Evolutionary conservation across 805 yeast genomes (phyloP).

Genomic region (Myxozyma melibiosi): DNA sequence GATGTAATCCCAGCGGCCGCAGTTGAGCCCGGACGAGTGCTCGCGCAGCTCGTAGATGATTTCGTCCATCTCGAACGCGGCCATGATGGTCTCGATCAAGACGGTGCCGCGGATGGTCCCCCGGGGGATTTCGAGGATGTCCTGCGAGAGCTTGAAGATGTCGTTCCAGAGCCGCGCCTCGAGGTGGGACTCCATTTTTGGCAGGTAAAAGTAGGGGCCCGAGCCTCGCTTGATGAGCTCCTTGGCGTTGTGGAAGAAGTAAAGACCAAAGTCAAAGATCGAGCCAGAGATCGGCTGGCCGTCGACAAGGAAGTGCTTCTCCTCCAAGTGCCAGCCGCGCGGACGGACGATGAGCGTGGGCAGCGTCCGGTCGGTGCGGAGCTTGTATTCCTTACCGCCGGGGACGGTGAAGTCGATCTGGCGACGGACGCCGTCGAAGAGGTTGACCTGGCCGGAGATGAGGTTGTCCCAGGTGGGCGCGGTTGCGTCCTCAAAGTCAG

Average conservation of each 20-base stretch:
- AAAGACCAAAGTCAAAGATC: conserved; percentile 68
- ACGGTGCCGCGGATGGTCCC: conserved; percentile 75
- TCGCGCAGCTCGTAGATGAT: conserved; percentile 71
- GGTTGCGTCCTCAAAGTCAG: conserved; percentile 73
- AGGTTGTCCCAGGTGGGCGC: conserved; percentile 71
- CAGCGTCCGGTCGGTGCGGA: conserved; percentile 55
- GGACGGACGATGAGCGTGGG: conserved; percentile 59
- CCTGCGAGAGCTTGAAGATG: conserved; percentile 65
- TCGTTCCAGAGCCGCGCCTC: conserved; percentile 79
- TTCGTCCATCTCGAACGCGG: conserved; percentile 78
- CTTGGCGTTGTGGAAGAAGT: conserved; percentile 68
- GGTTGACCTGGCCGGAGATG: conserved; percentile 69
- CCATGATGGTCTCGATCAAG: conserved; percentile 70
- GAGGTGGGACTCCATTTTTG: conserved; percentile 75
- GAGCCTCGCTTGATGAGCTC: conserved; percentile 59
- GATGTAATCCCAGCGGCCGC: conserved; percentile 79
- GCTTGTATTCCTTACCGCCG: conserved; percentile 51
- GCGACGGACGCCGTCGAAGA: conserved; percentile 68
- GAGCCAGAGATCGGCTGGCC: conserved; percentile 69
- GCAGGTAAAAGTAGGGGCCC: conserved; percentile 74
- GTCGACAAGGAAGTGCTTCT: conserved; percentile 65
- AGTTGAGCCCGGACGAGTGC: conserved; percentile 72
- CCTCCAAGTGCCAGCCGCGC: conserved; percentile 75
- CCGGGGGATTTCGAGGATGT: conserved; percentile 61
- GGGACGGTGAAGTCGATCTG: conserved; percentile 47